Conservation (phyloP, 2,329 filamentous ascomycete species). For the Macroventuria anomochaeta region DNA sequence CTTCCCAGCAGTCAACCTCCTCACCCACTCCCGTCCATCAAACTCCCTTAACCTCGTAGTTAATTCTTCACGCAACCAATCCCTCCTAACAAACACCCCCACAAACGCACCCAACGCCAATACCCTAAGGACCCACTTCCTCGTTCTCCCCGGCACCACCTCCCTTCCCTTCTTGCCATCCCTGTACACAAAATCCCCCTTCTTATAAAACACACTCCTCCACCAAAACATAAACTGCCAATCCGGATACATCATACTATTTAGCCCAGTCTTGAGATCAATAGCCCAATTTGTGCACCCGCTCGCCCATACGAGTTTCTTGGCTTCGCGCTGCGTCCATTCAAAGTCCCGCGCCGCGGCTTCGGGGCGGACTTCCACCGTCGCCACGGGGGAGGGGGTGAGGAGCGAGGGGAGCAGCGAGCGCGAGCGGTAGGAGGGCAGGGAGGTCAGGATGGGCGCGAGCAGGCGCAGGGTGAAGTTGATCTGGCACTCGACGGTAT, state of each 20-base stretch:
- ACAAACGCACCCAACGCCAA: conserved; percentile 18
- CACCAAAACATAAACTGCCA: conserved; percentile 60
- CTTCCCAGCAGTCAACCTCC: conserved; percentile 6
- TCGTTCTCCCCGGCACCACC: conserved; percentile 21
- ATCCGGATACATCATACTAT: conserved; percentile 61
- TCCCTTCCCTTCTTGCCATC: conserved; percentile 29
- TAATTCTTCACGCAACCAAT: conserved; percentile 25
- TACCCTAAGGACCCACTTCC: conserved; percentile 17
- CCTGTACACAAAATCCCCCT: conserved; percentile 48
- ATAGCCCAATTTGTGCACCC: conserved; percentile 62
- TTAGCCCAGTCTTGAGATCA: conserved; percentile 55
- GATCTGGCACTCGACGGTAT: conserved; percentile 60
- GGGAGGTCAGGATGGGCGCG: conserved; percentile 48
- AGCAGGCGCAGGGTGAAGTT: conserved; percentile 56
- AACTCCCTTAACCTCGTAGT: conserved; percentile 18
- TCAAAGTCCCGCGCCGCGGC: conserved; percentile 47
- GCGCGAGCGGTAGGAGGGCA: conserved; percentile 35
- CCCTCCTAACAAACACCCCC: conserved; percentile 23
- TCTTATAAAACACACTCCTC: conserved; percentile 55
- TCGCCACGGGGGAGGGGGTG: conserved; percentile 23
- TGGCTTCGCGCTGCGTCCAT: conserved; percentile 53
- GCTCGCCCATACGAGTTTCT: conserved; percentile 56
- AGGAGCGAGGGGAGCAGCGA: conserved; percentile 34
- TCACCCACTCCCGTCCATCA: conserved; percentile 8
- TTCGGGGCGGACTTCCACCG: conserved; percentile 48